Base-by-base conservation (phyloP, 176 grass and related monocot species). In the Triticum aestivum region DNA sequence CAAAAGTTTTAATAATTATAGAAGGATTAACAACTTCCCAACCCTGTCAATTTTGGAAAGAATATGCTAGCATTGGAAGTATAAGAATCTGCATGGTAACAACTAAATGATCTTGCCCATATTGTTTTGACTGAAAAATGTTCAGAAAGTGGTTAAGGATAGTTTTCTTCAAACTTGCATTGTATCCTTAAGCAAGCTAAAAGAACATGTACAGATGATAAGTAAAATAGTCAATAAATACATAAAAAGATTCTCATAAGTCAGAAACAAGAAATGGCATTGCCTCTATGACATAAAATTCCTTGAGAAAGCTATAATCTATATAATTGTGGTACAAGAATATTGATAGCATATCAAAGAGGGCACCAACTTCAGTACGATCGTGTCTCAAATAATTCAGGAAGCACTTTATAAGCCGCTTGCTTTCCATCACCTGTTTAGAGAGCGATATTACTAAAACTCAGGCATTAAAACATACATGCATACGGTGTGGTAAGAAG, bases 301-400 rank as follows among this genome's bases (percentile, higher is more conserved):
- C 96, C 88, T 92, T 95, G 26, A 98, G 92, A 87, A 96, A 98
- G 49, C 92, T 96, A 87, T 98, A 96, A 83, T 98, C 96, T 59
- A 98, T 93, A 61, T 94, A 90, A 68, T 92, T 98, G 24, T 88
- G 96, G 81, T 94, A 94, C 84, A 96, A 91, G 92, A 98, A 98
- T 82, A 98, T 96, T 35, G 96, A 98, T 79, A 98, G 85, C 93
- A 98, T 98, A 84, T 98, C 96, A 71, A 98, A 98, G 80, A 98
- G 96, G 47, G 92, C 93, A 78, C 92, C 92, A 84, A 98, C 92
- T 89, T 98, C 93, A 64, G 82, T 80, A 41, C 82, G 79, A 75
- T 98, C 93, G 45, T 98, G 96, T 89, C 96, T 92, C 45, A 94
- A 83, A 61, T 96, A 98, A 88, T 96, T 98, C 41, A 98, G 87